Percentiles rank a stretch among this genome's conserved stretches.
Conservation (phyloP, 371 early-diverging fungal genomes). For the Rhizopus stolonifer region DNA sequence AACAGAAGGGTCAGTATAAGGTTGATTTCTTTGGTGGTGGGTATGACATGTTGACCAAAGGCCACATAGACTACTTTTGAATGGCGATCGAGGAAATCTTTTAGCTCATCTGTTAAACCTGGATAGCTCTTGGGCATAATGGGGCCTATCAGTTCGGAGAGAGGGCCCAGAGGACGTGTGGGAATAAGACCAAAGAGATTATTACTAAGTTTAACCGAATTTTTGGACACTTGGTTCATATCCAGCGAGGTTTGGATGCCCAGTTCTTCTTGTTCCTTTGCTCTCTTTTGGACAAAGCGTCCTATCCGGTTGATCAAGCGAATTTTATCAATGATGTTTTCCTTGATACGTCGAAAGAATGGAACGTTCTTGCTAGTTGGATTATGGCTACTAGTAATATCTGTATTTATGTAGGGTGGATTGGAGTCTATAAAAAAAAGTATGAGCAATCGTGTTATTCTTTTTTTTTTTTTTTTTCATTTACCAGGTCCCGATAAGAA, state of each 20-base stretch:
- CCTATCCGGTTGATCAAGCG: neutral
- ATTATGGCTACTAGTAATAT: neutral
- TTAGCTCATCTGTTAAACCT: constrained; percentile 7
- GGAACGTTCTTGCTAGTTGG: constrained; percentile 20
- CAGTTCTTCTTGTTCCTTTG: constrained; percentile 2
- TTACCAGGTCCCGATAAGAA: no score
- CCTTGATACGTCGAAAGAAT: constrained; percentile 13
- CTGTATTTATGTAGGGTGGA: constrained; percentile 28
- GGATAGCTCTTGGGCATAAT: constrained; percentile 23
- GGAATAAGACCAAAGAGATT: constrained; percentile 23
- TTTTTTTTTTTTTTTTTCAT: neutral
- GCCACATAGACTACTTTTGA: constrained; percentile 32
- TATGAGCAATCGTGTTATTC: neutral
- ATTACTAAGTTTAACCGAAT: constrained; percentile 25
- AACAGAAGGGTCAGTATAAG: constrained; percentile 24
- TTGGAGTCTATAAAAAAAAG: constrained; percentile 16
- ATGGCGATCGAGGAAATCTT: constrained; percentile 19
- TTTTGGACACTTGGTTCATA: neutral
- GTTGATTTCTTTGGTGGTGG: constrained; percentile 4
- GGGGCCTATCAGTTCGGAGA: constrained; percentile 35
- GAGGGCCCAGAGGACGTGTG: constrained; percentile 29
- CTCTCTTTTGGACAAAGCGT: neutral
- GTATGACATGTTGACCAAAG: constrained; percentile 31
- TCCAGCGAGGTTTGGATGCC: constrained; percentile 1
- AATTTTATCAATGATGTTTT: constrained; percentile 14